Evolutionary conservation across 176 grass and related monocot species (phyloP).

Genomic region (Tillandsia leiboldiana): DNA sequence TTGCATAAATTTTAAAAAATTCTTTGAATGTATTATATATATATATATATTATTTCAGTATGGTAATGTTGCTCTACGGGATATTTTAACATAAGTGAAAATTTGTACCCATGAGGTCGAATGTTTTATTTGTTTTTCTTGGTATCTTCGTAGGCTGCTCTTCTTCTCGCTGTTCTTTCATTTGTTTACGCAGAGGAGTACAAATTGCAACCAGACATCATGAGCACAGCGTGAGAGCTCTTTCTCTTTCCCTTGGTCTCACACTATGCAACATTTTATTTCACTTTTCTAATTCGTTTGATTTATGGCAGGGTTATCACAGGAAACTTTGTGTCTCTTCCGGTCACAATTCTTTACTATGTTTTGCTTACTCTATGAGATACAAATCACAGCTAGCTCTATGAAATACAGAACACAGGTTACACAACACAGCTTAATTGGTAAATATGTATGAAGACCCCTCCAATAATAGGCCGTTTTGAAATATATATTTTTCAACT

Average conservation of each 20-base stretch:
- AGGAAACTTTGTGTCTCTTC: slow-evolving; percentile 65
- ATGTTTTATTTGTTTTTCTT: not conserved
- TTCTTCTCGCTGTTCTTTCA: slow-evolving; percentile 55
- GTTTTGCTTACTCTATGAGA: slow-evolving; percentile 15
- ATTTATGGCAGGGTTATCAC: slow-evolving; percentile 55
- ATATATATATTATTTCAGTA: no score
- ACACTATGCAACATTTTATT: not conserved
- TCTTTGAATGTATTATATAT: no score
- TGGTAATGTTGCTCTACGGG: no score
- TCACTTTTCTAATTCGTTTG: not conserved
- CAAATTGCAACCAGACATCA: slow-evolving; percentile 75
- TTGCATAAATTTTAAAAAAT: no score
- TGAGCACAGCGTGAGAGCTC: slow-evolving; percentile 72
- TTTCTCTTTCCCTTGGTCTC: not conserved
- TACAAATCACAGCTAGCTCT: not conserved
- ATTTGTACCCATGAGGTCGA: not conserved
- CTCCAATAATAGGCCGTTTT: no score
- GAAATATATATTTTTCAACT: no score
- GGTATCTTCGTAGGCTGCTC: not conserved
- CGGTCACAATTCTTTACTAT: slow-evolving; percentile 75
- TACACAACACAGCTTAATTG: not conserved
- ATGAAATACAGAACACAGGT: not conserved
- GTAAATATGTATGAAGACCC: no score
- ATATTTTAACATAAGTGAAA: not conserved
- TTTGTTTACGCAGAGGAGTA: slow-evolving; percentile 96